Evolutionary conservation across 805 yeast genomes (phyloP), one percentile per base, ranked within the genome.

Genomic region (Candida nemodendra): DNA sequence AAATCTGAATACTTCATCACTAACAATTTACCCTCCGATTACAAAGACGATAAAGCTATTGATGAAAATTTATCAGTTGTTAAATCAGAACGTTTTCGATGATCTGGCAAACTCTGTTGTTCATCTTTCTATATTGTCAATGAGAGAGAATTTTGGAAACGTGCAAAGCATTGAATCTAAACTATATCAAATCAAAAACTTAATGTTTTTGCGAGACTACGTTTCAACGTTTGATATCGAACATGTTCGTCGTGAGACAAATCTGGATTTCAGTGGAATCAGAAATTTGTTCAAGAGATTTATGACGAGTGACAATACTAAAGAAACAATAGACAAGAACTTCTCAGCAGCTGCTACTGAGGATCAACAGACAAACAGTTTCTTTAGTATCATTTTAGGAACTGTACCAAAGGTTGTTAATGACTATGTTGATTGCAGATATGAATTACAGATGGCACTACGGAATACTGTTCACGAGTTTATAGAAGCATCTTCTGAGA

Each of bases 51-150:
- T 89, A 29, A 73, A 81, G 1, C 62, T 91, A 5, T 64, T 90
- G 21, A 80, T 88, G 23, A 84, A 79, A 55, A 82, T 90, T 16
- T 86, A 87, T 55, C 95, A 86, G 51, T 66, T 89, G 51, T 75
- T 91, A 25, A 81, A 82, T 47, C 79, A 90, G 2, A 65, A 73
- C 9, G 84, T 88, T 2, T 91, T 90, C 63, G 95, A 88, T 57
- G 95, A 87, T 54, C 64, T 90, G 47, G 95, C 96, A 0, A 95
- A 88, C 57, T 78, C 84, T 39, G 80, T 88, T 36, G 84, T 91
- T 4, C 96, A 86, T 55, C 74, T 83, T 30, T 81, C 93, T 50
- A 74, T 88, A 25, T 53, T 64, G 12, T 77, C 93, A 5, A 61
- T 88, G 49, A 73, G 74, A 38, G 61, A 65, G 12, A 82, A 84